Evolutionary conservation across 208 protist genomes (phyloP), one percentile per base, ranked within the genome.

Genomic region (Leishmania tropica): DNA sequence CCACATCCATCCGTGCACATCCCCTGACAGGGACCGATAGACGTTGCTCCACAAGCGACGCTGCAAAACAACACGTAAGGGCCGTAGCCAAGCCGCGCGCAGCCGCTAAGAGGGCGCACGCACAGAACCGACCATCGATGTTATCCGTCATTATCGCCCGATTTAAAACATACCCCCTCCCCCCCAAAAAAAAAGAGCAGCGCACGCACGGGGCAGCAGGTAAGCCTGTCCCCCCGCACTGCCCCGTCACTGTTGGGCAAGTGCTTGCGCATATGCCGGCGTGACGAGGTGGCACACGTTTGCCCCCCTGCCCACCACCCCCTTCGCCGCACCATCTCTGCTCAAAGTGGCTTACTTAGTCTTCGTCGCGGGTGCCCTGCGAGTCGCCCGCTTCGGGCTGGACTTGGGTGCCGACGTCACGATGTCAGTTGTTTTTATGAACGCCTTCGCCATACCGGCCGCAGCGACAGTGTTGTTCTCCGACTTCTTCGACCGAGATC

Each of bases 381-480:
- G 40, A 58, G 47, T 47, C 53, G 42, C 54, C 65, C 51, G 70
- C 42, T n/a, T 72, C 67, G 10, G 47, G 13, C 70, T 53, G 28
- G 45, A 21, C 45, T 24, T 51, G 10, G 70, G 45, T 11, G 15
- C 11, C 70, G 21, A 24, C n/a, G 19, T 21, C 28, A 5, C 24
- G 28, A 31, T 10, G 70, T 47, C 3, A 10, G 45, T 74, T 28
- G 70, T 74, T 6, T 10, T 74, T 7, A 74, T 28, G 45, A 40
- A 64, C 17, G 64, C 74, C 62, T 77, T 81, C 35, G 70, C 28
- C 37, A 58, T 8, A 19, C 71, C 68, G 19, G 73, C 67, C 37
- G 60, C 45, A 6, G 80, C 67, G 3, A 58, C 37, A 31, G 78
- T 60, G 45, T 28, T 28, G 3, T 35, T 53, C 40, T 53, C 17